These are phyloP conservation scores for Mycena capillaripes DNA, from an alignment of 768 basidiomycete species.

Conservation along the genomic window DNA sequence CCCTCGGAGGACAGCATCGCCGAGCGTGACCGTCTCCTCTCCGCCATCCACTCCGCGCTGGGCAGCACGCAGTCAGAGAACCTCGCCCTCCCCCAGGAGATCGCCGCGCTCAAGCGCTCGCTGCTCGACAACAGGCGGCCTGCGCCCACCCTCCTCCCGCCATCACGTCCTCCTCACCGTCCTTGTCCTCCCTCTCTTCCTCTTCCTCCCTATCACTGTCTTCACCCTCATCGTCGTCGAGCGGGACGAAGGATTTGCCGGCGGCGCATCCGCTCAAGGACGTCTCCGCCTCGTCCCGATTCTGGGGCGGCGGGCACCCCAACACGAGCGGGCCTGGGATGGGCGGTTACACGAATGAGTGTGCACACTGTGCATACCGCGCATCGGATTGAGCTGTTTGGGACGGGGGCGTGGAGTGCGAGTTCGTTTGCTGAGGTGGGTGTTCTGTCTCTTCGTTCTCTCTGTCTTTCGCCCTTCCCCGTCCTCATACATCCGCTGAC, in stretches of 20 bases:
- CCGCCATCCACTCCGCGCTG: conserved; percentile 87
- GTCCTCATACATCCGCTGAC: too few relatives aligned
- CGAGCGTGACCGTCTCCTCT: conserved; percentile 91
- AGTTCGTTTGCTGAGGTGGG: conserved; percentile 33
- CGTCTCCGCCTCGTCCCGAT: conserved; percentile 58
- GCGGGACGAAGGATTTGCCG: conserved; percentile 45
- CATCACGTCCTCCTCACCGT: conserved; percentile 26
- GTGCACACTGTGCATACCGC: conserved; percentile 93
- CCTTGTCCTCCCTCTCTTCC: conserved; percentile 38
- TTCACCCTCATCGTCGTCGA: background rate
- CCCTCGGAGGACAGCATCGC: conserved; percentile 94
- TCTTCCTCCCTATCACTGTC: too few relatives aligned
- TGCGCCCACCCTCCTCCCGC: conserved; percentile 30
- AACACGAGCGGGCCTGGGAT: too few relatives aligned
- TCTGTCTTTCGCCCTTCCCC: background rate
- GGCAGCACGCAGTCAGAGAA: conserved; percentile 87
- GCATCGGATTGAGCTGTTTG: conserved; percentile 77
- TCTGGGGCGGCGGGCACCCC: conserved; percentile 84
- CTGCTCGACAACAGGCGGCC: conserved; percentile 77
- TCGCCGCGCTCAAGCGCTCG: conserved; percentile 78
- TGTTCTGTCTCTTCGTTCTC: background rate
- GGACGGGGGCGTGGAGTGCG: conserved; percentile 38
- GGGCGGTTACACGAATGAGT: conserved; percentile 85
- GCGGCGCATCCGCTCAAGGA: conserved; percentile 86
- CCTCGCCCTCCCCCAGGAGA: conserved; percentile 83